Conservation (phyloP, 2,329 filamentous ascomycete genomes). For the Alternaria brassicicola region DNA sequence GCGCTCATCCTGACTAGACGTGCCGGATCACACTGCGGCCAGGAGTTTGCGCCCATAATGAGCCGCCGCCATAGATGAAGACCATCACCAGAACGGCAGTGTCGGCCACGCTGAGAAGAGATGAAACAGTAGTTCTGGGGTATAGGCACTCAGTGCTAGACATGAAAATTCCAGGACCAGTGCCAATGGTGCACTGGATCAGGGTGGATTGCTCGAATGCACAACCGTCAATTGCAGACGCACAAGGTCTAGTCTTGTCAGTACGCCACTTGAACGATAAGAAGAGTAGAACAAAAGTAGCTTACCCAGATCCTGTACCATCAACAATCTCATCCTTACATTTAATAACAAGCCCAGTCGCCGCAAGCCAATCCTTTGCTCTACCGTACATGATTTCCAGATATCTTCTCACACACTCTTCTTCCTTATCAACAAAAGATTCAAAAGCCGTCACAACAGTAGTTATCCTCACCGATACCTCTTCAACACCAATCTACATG, state of each 20-base stretch:
- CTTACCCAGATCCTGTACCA: constrained; percentile 41
- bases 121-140: constrained; percentile 58
- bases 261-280: neutral
- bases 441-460: constrained; percentile 16
- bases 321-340: constrained; percentile 27
- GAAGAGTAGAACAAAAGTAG: neutral
- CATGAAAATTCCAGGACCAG: constrained; percentile 30
- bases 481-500: neutral
- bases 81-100: constrained; percentile 56
- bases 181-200: constrained; percentile 28
- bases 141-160: constrained; percentile 58
- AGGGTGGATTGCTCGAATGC: constrained; percentile 25
- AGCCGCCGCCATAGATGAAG: constrained; percentile 60
- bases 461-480: neutral
- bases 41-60: constrained; percentile 55
- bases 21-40: constrained; percentile 57
- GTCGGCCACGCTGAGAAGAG: neutral
- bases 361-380: constrained; percentile 39
- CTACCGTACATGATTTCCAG: constrained; percentile 45
- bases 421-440: constrained; percentile 15
- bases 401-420: constrained; percentile 31
- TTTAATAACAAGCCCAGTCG: constrained; percentile 32
- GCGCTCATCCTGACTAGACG: constrained; percentile 53
- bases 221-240: constrained; percentile 24
- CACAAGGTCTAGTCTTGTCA: constrained; percentile 18